phyloP scores from a whole-genome alignment of 345 rosid species.

The Bruguiera gymnorhiza region DNA sequence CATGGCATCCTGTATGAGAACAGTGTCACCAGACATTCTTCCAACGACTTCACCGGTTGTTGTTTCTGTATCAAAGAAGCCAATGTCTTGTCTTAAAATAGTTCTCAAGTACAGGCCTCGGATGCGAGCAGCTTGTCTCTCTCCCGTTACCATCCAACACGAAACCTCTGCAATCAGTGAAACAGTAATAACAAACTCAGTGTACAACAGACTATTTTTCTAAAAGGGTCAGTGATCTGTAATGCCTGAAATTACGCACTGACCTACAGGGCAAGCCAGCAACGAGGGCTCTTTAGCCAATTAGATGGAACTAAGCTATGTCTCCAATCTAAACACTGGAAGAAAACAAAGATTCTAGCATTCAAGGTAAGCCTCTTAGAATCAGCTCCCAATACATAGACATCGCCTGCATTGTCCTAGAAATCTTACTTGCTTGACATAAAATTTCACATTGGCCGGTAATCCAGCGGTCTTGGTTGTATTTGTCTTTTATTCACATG shows the following conservation, averaged over 20 bases:
- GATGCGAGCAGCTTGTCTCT: slow-evolving; percentile 71
- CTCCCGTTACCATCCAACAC: slow-evolving; percentile 90
- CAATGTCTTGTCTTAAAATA: slow-evolving; percentile 78
- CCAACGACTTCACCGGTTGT: slow-evolving; percentile 87
- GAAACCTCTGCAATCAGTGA: slow-evolving; percentile 57
- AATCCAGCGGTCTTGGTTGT: background rate
- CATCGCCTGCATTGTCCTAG: background rate
- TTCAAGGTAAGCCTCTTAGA: too few species aligned
- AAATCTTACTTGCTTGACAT: background rate
- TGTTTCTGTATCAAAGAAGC: slow-evolving; percentile 79
- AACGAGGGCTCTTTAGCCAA: too few species aligned
- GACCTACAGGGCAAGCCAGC: too few species aligned
- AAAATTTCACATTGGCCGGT: background rate
- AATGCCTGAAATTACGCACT: too few species aligned
- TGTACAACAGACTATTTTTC: background rate
- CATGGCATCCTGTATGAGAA: slow-evolving; percentile 89
- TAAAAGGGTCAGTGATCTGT: background rate
- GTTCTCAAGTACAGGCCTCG: slow-evolving; percentile 72
- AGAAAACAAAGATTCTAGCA: too few species aligned
- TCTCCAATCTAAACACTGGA: too few species aligned
- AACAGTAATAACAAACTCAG: background rate
- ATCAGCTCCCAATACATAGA: background rate
- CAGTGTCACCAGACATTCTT: slow-evolving; percentile 91
- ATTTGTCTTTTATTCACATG: background rate
- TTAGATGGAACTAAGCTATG: too few species aligned